Conservation (phyloP, 2,329 filamentous ascomycete species). For the Cryoendolithus antarcticus region DNA sequence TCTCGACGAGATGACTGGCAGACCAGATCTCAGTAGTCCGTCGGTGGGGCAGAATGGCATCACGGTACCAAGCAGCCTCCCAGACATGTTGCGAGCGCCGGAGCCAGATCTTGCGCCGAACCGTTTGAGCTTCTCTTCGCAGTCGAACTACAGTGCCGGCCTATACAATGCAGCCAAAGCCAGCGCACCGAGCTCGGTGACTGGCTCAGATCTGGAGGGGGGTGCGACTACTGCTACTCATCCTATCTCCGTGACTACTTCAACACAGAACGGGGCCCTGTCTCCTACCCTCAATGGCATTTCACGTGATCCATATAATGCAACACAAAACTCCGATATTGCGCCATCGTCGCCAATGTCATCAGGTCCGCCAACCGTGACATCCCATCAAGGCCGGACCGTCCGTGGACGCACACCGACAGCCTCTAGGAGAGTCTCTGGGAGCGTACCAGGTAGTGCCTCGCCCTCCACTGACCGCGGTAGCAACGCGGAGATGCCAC, state of each 20-base stretch:
- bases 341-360: conserved; percentile 49
- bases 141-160: conserved; percentile 56
- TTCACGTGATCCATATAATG: conserved; percentile 1
- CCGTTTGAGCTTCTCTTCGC: conserved; percentile 59
- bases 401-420: conserved; percentile 31
- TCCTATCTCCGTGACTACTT: conserved; percentile 31
- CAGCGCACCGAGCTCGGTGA: conserved; percentile 35
- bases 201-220: conserved; percentile 30
- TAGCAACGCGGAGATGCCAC: conserved; percentile 44
- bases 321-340: conserved; percentile 1
- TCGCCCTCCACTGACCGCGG: conserved; percentile 63
- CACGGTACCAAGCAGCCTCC: conserved; percentile 5
- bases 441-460: conserved; percentile 69
- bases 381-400: conserved; percentile 11
- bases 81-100: conserved; percentile 10
- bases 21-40: no score
- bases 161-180: conserved; percentile 40
- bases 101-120: conserved; percentile 38
- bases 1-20: no score
- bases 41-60: no score
- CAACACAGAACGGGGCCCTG: conserved; percentile 31
- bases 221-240: conserved; percentile 33
- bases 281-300: conserved; percentile 23
- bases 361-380: conserved; percentile 9
- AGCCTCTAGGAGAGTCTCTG: conserved; percentile 66